A percentile compares a stretch with the other conserved stretches of the same genome.
Evolutionary conservation across 257 asterid species (phyloP).

Genomic region (Solanum dulcamara): DNA sequence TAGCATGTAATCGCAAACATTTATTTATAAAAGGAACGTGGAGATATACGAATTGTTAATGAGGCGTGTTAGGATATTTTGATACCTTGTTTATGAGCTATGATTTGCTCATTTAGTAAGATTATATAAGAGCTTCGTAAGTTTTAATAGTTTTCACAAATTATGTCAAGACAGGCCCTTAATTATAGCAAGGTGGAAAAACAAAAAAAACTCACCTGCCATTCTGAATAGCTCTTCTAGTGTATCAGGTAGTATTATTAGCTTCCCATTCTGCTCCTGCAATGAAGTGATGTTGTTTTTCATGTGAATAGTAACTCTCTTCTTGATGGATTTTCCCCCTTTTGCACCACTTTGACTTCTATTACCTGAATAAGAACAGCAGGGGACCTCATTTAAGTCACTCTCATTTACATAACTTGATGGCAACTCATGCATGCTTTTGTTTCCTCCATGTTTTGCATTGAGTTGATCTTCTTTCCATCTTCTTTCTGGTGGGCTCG

Average conservation of each 20-base stretch:
- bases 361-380: constrained; percentile 4
- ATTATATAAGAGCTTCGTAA: neutral
- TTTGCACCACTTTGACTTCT: constrained; percentile 15
- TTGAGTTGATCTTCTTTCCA: constrained; percentile 15
- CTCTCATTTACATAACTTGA: constrained; percentile 12
- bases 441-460: constrained; percentile 24
- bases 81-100: neutral
- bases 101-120: neutral
- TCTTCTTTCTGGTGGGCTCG: neutral
- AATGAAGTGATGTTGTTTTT: constrained; percentile 19
- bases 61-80: neutral
- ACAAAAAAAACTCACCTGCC: constrained; percentile 41
- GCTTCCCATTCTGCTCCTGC: constrained; percentile 22
- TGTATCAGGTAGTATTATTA: constrained; percentile 66
- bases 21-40: neutral
- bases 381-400: constrained; percentile 9
- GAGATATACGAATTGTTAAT: too few relatives aligned
- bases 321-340: constrained; percentile 17
- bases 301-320: constrained; percentile 70
- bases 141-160: neutral
- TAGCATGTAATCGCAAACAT: neutral
- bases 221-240: constrained; percentile 40
- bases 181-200: neutral
- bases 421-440: constrained; percentile 24
- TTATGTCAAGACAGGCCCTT: too few relatives aligned